A percentile compares a stretch with the other conserved stretches of the same genome.
phyloP scores from a whole-genome alignment of 164 flowering plant species.

The Chimonanthus salicifolius region DNA sequence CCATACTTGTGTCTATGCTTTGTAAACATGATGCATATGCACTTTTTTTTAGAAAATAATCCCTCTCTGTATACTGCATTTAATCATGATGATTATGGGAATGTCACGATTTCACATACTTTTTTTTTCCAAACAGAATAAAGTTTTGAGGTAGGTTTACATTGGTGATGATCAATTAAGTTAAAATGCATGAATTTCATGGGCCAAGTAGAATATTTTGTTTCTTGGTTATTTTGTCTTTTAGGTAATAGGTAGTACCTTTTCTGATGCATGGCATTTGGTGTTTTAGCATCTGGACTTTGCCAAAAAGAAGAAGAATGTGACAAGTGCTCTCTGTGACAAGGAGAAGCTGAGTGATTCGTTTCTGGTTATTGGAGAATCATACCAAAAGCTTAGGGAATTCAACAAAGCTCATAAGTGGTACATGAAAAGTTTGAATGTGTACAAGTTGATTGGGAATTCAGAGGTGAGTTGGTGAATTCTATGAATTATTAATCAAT shows the following conservation, averaged over 20 bases:
- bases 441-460: conserved; percentile 63
- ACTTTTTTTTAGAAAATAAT: too few relatives aligned
- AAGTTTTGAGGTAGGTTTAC: too few relatives aligned
- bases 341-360: conserved; percentile 89
- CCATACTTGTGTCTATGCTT: too few relatives aligned
- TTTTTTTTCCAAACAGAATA: too few relatives aligned
- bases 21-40: too few relatives aligned
- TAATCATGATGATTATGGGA: too few relatives aligned
- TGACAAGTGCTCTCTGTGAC: conserved; percentile 76
- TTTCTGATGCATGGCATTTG: conserved; percentile 2
- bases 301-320: conserved; percentile 69
- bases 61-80: too few relatives aligned
- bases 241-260: neutral
- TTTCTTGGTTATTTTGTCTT: neutral
- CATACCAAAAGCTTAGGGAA: conserved; percentile 78
- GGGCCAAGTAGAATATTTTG: neutral
- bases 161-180: neutral
- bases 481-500: neutral
- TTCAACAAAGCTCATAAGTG: conserved; percentile 80
- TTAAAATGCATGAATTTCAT: neutral
- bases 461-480: conserved; percentile 59
- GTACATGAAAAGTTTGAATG: conserved; percentile 68
- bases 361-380: conserved; percentile 71
- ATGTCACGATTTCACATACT: too few relatives aligned
- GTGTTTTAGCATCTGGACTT: conserved; percentile 56